Evolutionary conservation across 2,329 filamentous ascomycete species (phyloP), one percentile per base, ranked within the genome.

Genomic region (Allantophomopsis lycopodina): DNA sequence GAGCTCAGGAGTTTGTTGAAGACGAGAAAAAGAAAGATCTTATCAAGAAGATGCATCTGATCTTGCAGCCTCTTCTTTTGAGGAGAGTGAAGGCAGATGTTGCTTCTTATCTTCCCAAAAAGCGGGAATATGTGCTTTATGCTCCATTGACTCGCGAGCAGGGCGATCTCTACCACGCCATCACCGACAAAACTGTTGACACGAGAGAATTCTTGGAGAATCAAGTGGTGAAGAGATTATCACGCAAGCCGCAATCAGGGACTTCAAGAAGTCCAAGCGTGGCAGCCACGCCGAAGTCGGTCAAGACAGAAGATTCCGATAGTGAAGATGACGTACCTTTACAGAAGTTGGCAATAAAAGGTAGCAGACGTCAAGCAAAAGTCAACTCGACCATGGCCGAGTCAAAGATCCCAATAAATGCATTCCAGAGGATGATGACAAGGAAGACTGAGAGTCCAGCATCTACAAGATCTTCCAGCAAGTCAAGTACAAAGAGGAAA

Each of bases 121-220:
- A 98, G 64, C 76, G 91, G 20, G 91, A 98, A 57, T 98, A 98
- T 48, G 83, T 98, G 3, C 64, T 98, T 0, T 96, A 91, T 51
- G 91, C 91, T 0, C 91, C 91, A 0, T 76, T 98, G 61, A 94
- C 87, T 0, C 73, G 78, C 17, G 86, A 91, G 48, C 91, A 98
- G 55, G 85, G 87, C 2, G 89, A 95, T 41, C 61, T 98, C 0
- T 98, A 98, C 54, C 77, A 78, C 38, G 69, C 66, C 0, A 65
- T 80, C 28, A 71, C 58, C 40, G 67, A 79, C 51, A 74, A 72
- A 44, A 63, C 63, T 2, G 57, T 62, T 2, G 76, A 80, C 45
- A 72, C 73, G 0, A 73, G 88, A 20, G 73, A 82, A 13, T 94
- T 89, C 43, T 63, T 96, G 1, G 86, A 94, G 49, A 76, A 82